Evolutionary conservation across 2,329 filamentous ascomycete genomes (phyloP), one percentile per base, ranked within the genome.

Genomic region (Periglandula ipomoeae): DNA sequence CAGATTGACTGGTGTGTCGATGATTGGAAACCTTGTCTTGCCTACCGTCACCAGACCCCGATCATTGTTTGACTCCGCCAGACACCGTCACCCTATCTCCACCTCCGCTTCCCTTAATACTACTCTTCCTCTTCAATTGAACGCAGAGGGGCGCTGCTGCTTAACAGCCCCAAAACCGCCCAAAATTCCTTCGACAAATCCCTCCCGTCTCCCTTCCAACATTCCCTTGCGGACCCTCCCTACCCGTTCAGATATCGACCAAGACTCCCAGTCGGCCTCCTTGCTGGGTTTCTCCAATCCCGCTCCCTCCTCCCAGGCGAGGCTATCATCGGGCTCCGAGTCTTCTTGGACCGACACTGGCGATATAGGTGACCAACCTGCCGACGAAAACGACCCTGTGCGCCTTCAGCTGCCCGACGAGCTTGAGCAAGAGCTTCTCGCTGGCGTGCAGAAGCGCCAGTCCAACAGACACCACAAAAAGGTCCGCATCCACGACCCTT

Each of bases 261-360:
- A 66, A 64, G 71, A 67, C 62, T 69, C 62, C 59, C 66, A 61
- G 55, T 59, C 62, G 56, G 59, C 63, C 53, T 67, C 65, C 54
- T 59, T 64, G 53, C 60, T 66, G 43, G 56, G 62, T 48, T 58
- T 58, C 52, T 59, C 56, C 52, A 54, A 59, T 58, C 55, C 59
- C 56, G 48, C 64, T 63, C 64, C 65, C 60, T 63, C 65, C 56
- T 80, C 68, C 61, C 66, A 70, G 58, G 65, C 65, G 63, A 76
- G 73, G 57, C 50, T 65, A 56, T 68, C 69, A 61, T 77, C 75
- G 60, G 75, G 74, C 60, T 87, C 87, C 67, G 71, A 73, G 54
- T 88, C 84, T 51, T 81, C 87, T 59, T 96, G 89, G 89, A 90
- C 87, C 63, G 89, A 96, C 68, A 95, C 91, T 40, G 91, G 89